Evolutionary conservation across 495 filamentous ascomycete species (phyloP).

Genomic region (Podospora comata): DNA sequence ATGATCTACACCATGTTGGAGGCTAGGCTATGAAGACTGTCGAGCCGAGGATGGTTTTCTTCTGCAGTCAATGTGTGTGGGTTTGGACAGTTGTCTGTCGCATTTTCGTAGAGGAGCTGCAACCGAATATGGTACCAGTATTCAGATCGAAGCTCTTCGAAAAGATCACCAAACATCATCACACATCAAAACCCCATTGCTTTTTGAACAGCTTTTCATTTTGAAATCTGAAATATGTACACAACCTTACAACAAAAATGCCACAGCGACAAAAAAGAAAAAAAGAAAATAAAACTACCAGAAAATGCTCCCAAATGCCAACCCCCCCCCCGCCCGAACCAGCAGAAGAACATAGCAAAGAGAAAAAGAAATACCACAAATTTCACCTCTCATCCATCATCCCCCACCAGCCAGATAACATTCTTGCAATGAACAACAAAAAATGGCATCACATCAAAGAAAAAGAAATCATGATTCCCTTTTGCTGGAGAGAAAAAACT

Average conservation of each 20-base stretch:
- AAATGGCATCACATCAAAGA: slow-evolving; percentile 4
- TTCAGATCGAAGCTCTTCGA: too few species aligned
- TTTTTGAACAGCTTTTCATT: neutral
- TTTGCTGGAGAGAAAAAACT: neutral
- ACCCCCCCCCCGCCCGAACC: neutral
- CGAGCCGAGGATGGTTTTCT: too few species aligned
- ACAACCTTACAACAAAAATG: neutral
- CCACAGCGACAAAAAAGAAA: neutral
- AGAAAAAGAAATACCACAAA: neutral
- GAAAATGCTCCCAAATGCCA: neutral
- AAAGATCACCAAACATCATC: too few species aligned
- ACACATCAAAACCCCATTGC: too few species aligned
- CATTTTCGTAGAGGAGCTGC: too few species aligned
- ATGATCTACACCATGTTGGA: too few species aligned
- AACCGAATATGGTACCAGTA: too few species aligned
- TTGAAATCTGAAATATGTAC: neutral
- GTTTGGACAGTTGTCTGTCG: too few species aligned
- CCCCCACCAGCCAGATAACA: neutral
- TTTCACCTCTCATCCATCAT: neutral
- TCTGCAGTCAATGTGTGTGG: too few species aligned
- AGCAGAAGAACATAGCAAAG: neutral
- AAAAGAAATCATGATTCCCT: neutral
- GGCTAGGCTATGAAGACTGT: too few species aligned
- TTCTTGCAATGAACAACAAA: neutral
- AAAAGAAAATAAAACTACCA: neutral